Percentiles rank a stretch among this genome's conserved stretches.
phyloP scores from a whole-genome alignment of 2,329 filamentous ascomycete genomes.

The Colletotrichum sp. region DNA sequence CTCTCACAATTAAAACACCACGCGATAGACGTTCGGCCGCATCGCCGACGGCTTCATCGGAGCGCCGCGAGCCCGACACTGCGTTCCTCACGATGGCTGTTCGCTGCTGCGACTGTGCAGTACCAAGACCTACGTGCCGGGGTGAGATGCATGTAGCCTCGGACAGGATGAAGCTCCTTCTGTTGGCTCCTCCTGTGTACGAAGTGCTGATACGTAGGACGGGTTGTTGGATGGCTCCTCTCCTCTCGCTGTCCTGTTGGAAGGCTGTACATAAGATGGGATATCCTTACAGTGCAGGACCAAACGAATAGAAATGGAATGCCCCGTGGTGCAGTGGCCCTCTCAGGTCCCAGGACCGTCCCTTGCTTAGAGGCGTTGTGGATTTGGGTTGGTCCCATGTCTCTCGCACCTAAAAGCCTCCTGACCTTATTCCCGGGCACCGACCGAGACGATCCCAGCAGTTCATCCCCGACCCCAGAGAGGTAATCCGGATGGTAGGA shows the following conservation, averaged over 20 bases:
- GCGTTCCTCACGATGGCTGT: not conserved
- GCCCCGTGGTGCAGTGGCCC: not conserved
- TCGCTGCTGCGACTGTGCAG: not conserved
- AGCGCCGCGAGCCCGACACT: not conserved
- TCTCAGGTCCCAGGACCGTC: not conserved
- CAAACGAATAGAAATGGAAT: not conserved
- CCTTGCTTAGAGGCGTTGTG: not conserved
- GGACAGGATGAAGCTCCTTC: not conserved
- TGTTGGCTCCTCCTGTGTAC: not conserved
- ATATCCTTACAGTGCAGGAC: not conserved
- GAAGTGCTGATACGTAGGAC: not conserved
- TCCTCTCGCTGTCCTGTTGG: not conserved
- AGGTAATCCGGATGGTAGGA: not conserved
- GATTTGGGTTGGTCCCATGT: not conserved
- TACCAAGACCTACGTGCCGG: not conserved
- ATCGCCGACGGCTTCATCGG: not conserved
- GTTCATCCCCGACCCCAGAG: not conserved
- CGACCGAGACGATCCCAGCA: constrained; percentile 3
- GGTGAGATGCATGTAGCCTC: not conserved
- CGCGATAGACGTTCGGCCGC: not conserved
- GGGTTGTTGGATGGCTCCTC: not conserved
- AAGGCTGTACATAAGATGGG: not conserved
- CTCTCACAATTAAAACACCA: not conserved
- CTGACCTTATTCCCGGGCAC: not conserved
- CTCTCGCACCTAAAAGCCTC: not conserved